Base-by-base conservation (phyloP, 208 protist species). In the Balamuthia mandrillaris region DNA sequence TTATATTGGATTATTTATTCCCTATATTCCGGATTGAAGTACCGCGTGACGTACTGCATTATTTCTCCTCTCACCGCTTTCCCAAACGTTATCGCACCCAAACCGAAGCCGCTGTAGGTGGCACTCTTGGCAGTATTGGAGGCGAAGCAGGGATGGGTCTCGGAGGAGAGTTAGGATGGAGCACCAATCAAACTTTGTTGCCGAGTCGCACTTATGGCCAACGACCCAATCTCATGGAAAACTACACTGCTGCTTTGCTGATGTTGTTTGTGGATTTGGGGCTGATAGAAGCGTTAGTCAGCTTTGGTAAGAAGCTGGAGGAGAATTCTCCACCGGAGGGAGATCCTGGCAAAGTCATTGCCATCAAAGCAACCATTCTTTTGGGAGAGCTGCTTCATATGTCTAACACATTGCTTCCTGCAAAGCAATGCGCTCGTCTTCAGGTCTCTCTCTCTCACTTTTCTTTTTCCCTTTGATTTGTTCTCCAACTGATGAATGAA, bases 181-280 rank as follows among this genome's bases (percentile, higher is more conserved):
- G n/a, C n/a, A n/a, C n/a, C n/a, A n/a, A n/a, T n/a, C 18, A 84
- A 1, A 42, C 41, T 35, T 72, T 75, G 41, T 52, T 87, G n/a
- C 84, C 84, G 31, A 42, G 18, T n/a, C 45, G 70, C 51, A 66
- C 49, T 2, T 60, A 45, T 52, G 33, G 44, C 29, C 33, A 79
- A 24, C 44, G 74, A 60, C 87, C 85, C 16, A 89, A 89, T 49
- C 51, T 89, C 21, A 42, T 89, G 5, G 78, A 81, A 29, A 89
- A 86, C 39, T 89, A 89, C 66, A 54, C 77, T 35, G 52, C 81
- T 2, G 81, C 82, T 2, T 42, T 89, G 10, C 56, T 90, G 16
- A 75, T 90, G 51, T 51, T 86, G 29, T 85, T 90, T 9, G 87
- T 90, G 35, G 66, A 90, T 33, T 84, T 60, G 51, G 88, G 88